These are phyloP conservation scores for Solanum aculeatissimum DNA, from an alignment of 305 asterid species.

Conservation along the genomic window DNA sequence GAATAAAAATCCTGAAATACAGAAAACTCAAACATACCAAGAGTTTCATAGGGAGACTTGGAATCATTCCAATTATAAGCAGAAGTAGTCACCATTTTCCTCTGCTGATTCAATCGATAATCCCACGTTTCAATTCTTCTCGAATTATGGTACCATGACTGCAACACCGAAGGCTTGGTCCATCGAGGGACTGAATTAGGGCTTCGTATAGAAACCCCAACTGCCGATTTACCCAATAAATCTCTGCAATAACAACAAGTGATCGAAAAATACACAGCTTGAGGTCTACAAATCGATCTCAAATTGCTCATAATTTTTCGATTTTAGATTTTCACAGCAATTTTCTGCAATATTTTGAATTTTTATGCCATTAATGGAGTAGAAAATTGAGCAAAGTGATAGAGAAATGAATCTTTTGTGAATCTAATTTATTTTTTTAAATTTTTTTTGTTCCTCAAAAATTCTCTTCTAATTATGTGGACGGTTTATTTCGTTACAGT, in stretches of 20 bases:
- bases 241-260: slow-evolving; percentile 42
- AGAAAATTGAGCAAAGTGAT: neutral
- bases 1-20: neutral
- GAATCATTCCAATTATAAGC: slow-evolving; percentile 73
- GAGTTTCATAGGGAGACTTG: slow-evolving; percentile 84
- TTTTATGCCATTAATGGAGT: neutral
- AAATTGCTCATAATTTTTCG: slow-evolving; percentile 46
- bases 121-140: slow-evolving; percentile 3
- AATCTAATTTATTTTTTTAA: neutral
- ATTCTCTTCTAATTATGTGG: neutral
- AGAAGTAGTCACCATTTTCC: slow-evolving; percentile 58
- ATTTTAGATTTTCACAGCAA: neutral
- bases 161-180: slow-evolving; percentile 19
- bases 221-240: slow-evolving; percentile 19
- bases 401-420: neutral
- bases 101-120: slow-evolving; percentile 41
- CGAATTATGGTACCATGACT: slow-evolving; percentile 2
- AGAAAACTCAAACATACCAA: slow-evolving; percentile 28
- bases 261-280: slow-evolving; percentile 29
- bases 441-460: neutral
- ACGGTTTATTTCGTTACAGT: slow-evolving; percentile 3
- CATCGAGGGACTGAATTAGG: slow-evolving; percentile 17
- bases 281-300: slow-evolving; percentile 58
- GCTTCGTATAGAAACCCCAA: slow-evolving; percentile 31
- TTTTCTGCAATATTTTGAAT: neutral